Base-by-base conservation (phyloP, 495 filamentous ascomycete genomes). In the Trichocladium uniseriatum region DNA sequence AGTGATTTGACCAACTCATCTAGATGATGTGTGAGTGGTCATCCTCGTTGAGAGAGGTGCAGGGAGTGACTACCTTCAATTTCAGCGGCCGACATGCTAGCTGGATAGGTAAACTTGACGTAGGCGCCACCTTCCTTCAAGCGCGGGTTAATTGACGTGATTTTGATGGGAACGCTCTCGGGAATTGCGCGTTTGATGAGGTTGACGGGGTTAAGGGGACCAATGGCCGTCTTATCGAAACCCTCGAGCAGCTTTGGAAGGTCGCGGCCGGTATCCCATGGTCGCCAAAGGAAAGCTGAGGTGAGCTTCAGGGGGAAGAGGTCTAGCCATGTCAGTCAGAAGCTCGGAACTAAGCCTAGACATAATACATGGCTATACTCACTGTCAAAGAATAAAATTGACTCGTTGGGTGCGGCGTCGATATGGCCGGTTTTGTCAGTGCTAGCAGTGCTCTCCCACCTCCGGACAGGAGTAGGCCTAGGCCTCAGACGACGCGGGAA, bases 61-160 rank as follows among this genome's bases (percentile, higher is more conserved):
- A 14, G 11, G 31, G 11, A 5, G 10, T 10, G 11, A 2, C 2
- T 57, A 19, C 59, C 57, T 62, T 84, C 82, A 19, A 94, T 76
- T 18, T 84, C 79, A 9, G 73, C 62, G 1, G 70, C 65, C 14
- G 79, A 67, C 6, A 74, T 62, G 3, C 69, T 72, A 9, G 67
- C 56, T 15, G 77, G 70, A 55, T 87, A 75, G 6, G 73, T 73
- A 65, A 94, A 92, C 62, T 94, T 96, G 57, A 96, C 80, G 65
- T 92, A 97, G 7, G 88, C 87, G 8, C 94, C 92, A 19, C 91
- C 94, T 62, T 98, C 92, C 56, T 91, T 89, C 24, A 90, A 70
- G 16, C 88, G 78, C 2, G 89, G 86, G 38, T 94, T 57, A 31
- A 95, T 80, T 51, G 94, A 79, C 35, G 79, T 85, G 52, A 95